Base-by-base conservation (phyloP, 139 green algal species). In the Closterium sp. region DNA sequence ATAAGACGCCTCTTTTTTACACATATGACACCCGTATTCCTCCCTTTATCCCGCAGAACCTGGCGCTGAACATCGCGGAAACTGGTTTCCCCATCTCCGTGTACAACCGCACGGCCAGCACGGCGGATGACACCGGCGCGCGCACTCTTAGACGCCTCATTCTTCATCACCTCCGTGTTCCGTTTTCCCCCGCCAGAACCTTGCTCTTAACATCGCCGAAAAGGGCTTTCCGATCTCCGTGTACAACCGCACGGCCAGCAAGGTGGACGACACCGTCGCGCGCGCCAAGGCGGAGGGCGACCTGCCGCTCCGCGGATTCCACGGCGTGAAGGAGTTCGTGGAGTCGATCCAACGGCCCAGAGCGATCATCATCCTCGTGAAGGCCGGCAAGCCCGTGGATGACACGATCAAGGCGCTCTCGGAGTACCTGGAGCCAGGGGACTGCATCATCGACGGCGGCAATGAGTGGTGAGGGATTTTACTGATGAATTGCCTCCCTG, bases 161-260 rank as follows among this genome's bases (percentile, higher is more conserved):
- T n/a, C n/a, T n/a, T n/a, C n/a, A n/a, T n/a, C n/a, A n/a, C n/a
- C n/a, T n/a, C n/a, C n/a, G n/a, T n/a, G n/a, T n/a, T 76, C 55
- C 16, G 55, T 76, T 19, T 76, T 76, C 55, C 16, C 16, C 25
- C 10, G 16, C 55, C 97, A 99, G 97, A 99, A 99, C 91, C 94
- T 99, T 87, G 98, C 98, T 1, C 96, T 99, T 7, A 99, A 99
- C 95, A 95, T 99, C 32, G 98, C 98, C 0, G 97, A 99, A 84
- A 99, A 99, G 94, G 98, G 98, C 2, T 99, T 99, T 94, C 88
- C 91, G 12, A 99, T 99, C 89, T 98, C 96, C 3, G 98, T 99
- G 3, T 99, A 96, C 95, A 99, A 99, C 93, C 95, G 98, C 25
- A 97, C 95, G 0, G 95, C 96, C 35, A 96, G 97, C 35, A 99